Percentiles rank a stretch among this genome's conserved stretches.
Evolutionary conservation across 495 filamentous ascomycete genomes (phyloP).

Genomic region (Neurospora cerealis): DNA sequence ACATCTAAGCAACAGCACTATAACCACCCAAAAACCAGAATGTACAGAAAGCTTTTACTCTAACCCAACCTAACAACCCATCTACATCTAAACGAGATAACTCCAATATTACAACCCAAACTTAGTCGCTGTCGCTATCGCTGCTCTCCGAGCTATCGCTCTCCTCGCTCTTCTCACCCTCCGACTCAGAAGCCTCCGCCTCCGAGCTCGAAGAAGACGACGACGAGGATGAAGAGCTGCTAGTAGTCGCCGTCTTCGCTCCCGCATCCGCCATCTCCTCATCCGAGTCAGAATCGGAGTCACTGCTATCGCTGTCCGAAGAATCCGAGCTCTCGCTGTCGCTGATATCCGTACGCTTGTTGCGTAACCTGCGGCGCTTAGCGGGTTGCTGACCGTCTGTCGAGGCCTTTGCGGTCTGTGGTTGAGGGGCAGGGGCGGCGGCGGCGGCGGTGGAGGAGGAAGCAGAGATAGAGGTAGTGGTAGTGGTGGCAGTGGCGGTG

Average conservation of each 20-base stretch:
- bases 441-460: slow-evolving; percentile 15
- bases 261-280: neutral
- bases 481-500: slow-evolving; percentile 8
- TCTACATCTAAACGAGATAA: neutral
- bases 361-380: slow-evolving; percentile 48
- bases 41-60: neutral
- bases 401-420: slow-evolving; percentile 19
- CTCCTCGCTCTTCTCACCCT: slow-evolving; percentile 12
- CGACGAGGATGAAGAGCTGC: slow-evolving; percentile 25
- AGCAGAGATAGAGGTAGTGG: slow-evolving; percentile 20
- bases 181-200: slow-evolving; percentile 1
- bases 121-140: slow-evolving; percentile 5
- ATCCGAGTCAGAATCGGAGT: slow-evolving; percentile 9
- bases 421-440: neutral
- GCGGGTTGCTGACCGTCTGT: slow-evolving; percentile 28
- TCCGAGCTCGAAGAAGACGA: slow-evolving; percentile 13
- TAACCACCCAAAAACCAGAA: neutral
- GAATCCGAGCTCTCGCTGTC: slow-evolving; percentile 17
- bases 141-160: slow-evolving; percentile 4
- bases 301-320: slow-evolving; percentile 15
- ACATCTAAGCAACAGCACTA: neutral
- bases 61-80: neutral
- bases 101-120: neutral
- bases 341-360: slow-evolving; percentile 33
- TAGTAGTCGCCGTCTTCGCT: slow-evolving; percentile 10